phyloP scores from a whole-genome alignment of 2,329 filamentous ascomycete genomes.

The Immersiporthe knoxdaviesiana region DNA sequence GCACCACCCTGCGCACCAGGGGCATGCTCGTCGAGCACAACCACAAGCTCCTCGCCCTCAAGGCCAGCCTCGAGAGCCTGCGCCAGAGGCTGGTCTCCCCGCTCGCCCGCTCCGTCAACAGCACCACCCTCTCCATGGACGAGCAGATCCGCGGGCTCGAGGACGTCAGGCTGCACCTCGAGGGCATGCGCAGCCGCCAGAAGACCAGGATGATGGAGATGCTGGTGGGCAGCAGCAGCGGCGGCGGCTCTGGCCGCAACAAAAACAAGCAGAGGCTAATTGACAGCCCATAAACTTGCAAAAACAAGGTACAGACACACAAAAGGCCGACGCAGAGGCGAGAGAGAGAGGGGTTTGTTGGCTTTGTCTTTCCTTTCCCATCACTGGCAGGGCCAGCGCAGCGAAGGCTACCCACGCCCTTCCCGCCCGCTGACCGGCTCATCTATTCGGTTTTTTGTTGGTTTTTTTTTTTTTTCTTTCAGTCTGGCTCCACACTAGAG shows the following conservation, averaged over 20 bases:
- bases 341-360: background rate
- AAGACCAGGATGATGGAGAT: slow-evolving; percentile 83
- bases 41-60: slow-evolving; percentile 78
- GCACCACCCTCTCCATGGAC: slow-evolving; percentile 73
- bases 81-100: slow-evolving; percentile 83
- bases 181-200: slow-evolving; percentile 74
- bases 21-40: slow-evolving; percentile 85
- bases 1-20: slow-evolving; percentile 86
- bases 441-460: too few relatives aligned
- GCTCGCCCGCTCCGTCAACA: slow-evolving; percentile 71
- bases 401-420: background rate
- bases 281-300: slow-evolving; percentile 5
- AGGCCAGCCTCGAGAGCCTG: slow-evolving; percentile 84
- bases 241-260: slow-evolving; percentile 35
- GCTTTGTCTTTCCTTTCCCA: background rate
- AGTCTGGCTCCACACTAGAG: background rate
- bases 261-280: slow-evolving; percentile 25
- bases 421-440: background rate
- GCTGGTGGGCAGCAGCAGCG: slow-evolving; percentile 64
- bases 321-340: slow-evolving; percentile 11
- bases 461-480: too few relatives aligned
- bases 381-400: background rate
- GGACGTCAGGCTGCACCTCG: slow-evolving; percentile 77
- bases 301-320: background rate
- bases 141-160: slow-evolving; percentile 85